Percentiles rank a stretch among this genome's conserved stretches.
Evolutionary conservation across 2,329 filamentous ascomycete species (phyloP).

Genomic region (Botrytis fragariae): DNA sequence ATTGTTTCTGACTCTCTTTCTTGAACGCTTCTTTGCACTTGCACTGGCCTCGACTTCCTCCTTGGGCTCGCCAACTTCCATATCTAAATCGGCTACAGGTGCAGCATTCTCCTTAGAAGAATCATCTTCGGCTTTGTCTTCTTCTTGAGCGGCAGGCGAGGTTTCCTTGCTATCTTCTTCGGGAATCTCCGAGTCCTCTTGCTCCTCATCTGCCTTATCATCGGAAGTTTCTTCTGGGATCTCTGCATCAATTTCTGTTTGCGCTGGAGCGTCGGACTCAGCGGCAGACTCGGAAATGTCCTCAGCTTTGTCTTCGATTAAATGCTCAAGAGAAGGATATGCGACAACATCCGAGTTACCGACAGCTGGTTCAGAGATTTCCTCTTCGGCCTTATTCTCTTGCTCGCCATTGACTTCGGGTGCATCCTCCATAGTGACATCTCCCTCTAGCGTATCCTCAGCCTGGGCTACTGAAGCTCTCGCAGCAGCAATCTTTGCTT

Average conservation of each 20-base stretch:
- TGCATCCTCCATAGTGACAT: conserved; percentile 12
- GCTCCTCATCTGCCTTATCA: not conserved
- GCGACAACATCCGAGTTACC: not conserved
- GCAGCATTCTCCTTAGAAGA: not conserved
- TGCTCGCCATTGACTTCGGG: not conserved
- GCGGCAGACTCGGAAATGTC: not conserved
- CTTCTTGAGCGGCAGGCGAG: not conserved
- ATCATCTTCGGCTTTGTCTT: not conserved
- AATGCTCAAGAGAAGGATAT: conserved; percentile 8
- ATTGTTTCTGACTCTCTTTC: conserved; percentile 31
- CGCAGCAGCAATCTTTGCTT: conserved; percentile 6
- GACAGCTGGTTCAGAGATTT: not conserved
- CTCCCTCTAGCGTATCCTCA: not conserved
- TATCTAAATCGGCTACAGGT: not conserved
- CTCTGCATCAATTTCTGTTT: not conserved
- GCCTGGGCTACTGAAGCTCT: not conserved
- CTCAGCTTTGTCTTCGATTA: not conserved
- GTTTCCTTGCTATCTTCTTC: not conserved
- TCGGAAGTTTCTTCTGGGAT: not conserved
- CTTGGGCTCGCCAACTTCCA: conserved; percentile 14
- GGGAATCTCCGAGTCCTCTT: not conserved
- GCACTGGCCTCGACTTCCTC: not conserved
- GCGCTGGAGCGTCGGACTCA: not conserved
- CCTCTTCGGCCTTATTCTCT: not conserved
- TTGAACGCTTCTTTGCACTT: conserved; percentile 23